Base-by-base conservation (phyloP, 768 basidiomycete genomes). In the Pleurotus giganteus region DNA sequence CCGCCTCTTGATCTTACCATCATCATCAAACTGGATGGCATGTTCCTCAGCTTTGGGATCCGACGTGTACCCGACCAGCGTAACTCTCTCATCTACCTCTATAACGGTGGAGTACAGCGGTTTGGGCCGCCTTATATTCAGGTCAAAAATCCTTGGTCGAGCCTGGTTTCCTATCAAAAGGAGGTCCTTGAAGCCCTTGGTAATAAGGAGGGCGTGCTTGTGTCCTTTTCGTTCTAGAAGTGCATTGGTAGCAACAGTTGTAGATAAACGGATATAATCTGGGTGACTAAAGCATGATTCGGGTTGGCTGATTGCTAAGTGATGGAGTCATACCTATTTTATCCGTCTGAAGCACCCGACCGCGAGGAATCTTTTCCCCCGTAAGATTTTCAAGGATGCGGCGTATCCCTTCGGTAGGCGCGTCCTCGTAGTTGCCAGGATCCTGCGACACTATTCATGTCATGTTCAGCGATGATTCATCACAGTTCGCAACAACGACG, bases 161-260 rank as follows among this genome's bases (percentile, higher is more conserved):
- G 93, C 88, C 68, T 98, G 96, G 68, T 97, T 97, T 7, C 94
- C 93, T 56, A 98, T 98, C 28, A 90, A 78, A 4, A 98, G 80
- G 8, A 98, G 84, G 68, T 97, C 95, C 66, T 84, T 85, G 78
- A 95, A 96, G 0, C 94, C 94, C 57, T 84, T 84, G 1, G 96
- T 98, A 63, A 95, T 96, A 12, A 97, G 73, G 31, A 98, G 75
- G 0, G 93, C 95, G 57, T 96, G 93, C 58, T 85, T 86, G 63
- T 93, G 89, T 1, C 96, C 96, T 69, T 96, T 95, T 44, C 96
- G 86, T 64, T 98, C 96, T 4, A 98, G 80, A 0, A 98, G 80
- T 0, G 96, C 95, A 63, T 98, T 98, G 15, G 96, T 98, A 0
- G 94, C 95, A 3, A 98, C 93, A 0, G 96, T 98, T 0, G 95